Base-by-base conservation (phyloP, 1,284 basidiomycete genomes). In the Pyrrhoderma lamaoense region DNA sequence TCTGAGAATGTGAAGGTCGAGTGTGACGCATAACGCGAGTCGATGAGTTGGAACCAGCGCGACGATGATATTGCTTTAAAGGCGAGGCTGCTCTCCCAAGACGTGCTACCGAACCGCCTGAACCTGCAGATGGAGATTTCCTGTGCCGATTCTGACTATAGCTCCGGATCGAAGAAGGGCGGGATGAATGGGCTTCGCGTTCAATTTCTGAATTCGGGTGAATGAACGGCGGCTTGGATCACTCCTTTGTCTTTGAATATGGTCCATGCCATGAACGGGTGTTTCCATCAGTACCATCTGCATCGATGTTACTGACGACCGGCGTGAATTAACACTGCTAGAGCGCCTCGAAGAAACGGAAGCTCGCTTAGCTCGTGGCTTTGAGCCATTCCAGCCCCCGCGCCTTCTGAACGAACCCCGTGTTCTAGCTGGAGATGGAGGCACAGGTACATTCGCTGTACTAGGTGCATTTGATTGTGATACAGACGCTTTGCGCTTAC, bases 311-410 rank as follows among this genome's bases (percentile, higher is more conserved):
- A 77, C 73, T 8, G 85, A 88, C 0, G 85, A 88, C 42, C 86
- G 71, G 38, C 80, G 71, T 8, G 87, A 90, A 60, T 89, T 89
- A 55, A 88, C 84, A 58, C 87, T 89, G 61, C 86, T 89, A 8
- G 86, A 89, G 25, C 87, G 76, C 44, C 82, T 75, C 36, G 86
- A 89, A 0, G 85, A 86, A 25, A 78, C 68, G 0, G 83, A 85
- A 0, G 76, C 75, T 11, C 83, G 74, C 51, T 84, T 82, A 5
- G 70, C 64, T 36, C 81, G 75, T 51, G 80, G 73, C 21, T 71
- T 74, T 54, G 70, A 60, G 34, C 60, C 62, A 44, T 64, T 61
- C 13, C 61, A 60, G 14, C 62, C 73, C 3, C 64, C 53, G 5
- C 70, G 67, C 45, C 78, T 70, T 59, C 80, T 82, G 45, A 74